Base-by-base conservation (phyloP, 2,329 filamentous ascomycete genomes). In the Hypocreales sp. region DNA sequence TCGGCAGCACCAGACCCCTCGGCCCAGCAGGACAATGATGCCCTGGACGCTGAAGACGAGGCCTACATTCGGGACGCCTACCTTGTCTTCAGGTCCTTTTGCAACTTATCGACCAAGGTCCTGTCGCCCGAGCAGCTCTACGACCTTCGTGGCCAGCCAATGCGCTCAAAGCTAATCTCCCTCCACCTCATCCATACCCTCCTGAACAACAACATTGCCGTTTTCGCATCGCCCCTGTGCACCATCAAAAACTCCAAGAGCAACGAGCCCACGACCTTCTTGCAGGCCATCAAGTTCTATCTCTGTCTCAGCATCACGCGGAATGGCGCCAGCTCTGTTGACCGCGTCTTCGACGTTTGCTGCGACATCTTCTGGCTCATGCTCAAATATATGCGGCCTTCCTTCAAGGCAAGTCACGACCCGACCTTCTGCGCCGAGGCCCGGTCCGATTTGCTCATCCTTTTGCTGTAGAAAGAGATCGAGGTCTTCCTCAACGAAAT, bases 351-450 rank as follows among this genome's bases (percentile, higher is more conserved):
- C 44, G 87, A 95, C 46, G 83, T 95, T 22, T 87, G 82, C 49
- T 86, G 81, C 42, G 90, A 98, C 50, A 92, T 95, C 17, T 98
- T 98, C 50, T 98, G 86, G 84, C 64, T 95, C 31, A 93, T 94
- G 77, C 58, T 94, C 23, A 92, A 92, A 49, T 79, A 83, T 42
- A 79, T 98, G 72, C 73, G 92, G 34, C 79, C 90, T 3, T 79
- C 86, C 35, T 79, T 98, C 54, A 98, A 98, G 74, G 78, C 79
- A 44, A 33, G 64, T 18, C 10, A 5, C 5, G 11, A n/a, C 14
- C 4, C 5, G 2, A 3, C 5, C 8, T 13, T 15, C 3, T 10
- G 2, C 4, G 3, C 9, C 14, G 3, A 24, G 13, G 2, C 8
- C 8, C 15, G 20, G n/a, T 15, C 10, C n/a, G n/a, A n/a, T n/a